Percentiles rank a stretch among this genome's conserved stretches.
These are phyloP conservation scores for Glycyrrhiza uralensis DNA, from an alignment of 306 rosid species.

Conservation along the genomic window DNA sequence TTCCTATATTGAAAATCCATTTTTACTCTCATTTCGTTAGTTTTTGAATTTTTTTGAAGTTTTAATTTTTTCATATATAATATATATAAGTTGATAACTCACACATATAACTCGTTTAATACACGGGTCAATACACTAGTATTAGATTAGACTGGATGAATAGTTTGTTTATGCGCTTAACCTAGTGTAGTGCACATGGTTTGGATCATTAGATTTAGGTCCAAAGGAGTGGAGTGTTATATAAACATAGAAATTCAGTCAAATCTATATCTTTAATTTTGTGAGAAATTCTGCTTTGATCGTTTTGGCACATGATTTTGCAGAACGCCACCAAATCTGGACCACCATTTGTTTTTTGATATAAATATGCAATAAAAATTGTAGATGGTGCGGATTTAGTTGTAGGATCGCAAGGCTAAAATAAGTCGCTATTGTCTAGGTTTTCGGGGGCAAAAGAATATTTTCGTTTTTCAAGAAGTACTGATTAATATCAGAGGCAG, in stretches of 20 bases:
- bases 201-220: constrained; percentile 27
- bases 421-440: not conserved
- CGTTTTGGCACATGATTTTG: constrained; percentile 12
- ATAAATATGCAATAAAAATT: not conserved
- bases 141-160: constrained; percentile 20
- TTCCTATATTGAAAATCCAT: too few species aligned
- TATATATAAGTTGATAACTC: too few species aligned
- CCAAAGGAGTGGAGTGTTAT: not conserved
- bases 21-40: too few species aligned
- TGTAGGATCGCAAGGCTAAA: not conserved
- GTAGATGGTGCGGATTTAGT: not conserved
- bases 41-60: too few species aligned
- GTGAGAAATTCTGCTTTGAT: not conserved
- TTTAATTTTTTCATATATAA: too few species aligned
- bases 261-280: constrained; percentile 22
- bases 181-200: constrained; percentile 27
- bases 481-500: not conserved
- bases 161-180: constrained; percentile 15
- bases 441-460: not conserved
- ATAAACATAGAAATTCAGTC: constrained; percentile 22
- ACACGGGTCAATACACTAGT: too few species aligned
- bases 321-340: not conserved
- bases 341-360: not conserved
- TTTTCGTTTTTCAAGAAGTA: not conserved
- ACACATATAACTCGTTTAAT: too few species aligned